Evolutionary conservation across 768 basidiomycete species (phyloP).

Genomic region (Hebeloma cylindrosporum): DNA sequence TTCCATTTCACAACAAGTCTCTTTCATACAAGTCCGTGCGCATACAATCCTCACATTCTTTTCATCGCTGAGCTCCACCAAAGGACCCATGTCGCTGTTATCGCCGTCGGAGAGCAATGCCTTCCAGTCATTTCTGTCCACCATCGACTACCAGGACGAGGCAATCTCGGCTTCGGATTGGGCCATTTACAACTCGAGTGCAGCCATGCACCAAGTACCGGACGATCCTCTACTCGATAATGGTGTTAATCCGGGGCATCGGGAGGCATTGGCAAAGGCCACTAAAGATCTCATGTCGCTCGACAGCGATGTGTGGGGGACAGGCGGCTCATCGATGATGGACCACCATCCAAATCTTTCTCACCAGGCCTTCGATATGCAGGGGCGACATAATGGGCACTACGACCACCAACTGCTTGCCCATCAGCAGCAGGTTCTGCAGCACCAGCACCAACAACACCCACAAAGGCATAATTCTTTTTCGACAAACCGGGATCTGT

Average conservation of each 20-base stretch:
- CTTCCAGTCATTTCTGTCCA: conserved; percentile 67
- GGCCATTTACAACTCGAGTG: conserved; percentile 37
- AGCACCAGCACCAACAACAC: conserved; percentile 23
- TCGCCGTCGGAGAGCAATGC: conserved; percentile 65
- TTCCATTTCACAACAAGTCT: conserved; percentile 1
- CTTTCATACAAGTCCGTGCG: neutral
- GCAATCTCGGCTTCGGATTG: conserved; percentile 46
- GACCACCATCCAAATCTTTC: conserved; percentile 13
- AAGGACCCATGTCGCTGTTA: conserved; percentile 63
- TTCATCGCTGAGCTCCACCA: neutral
- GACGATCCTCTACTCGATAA: conserved; percentile 46
- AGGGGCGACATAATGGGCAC: conserved; percentile 6
- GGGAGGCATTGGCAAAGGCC: conserved; percentile 70
- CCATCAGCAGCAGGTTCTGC: conserved; percentile 20
- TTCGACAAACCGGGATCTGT: conserved; percentile 20
- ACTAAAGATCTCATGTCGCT: conserved; percentile 84
- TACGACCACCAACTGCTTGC: conserved; percentile 13
- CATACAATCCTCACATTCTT: neutral
- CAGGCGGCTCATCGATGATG: conserved; percentile 21
- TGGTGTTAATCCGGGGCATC: conserved; percentile 43
- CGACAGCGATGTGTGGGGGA: conserved; percentile 44
- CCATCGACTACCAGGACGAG: conserved; percentile 45
- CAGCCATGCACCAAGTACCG: conserved; percentile 22
- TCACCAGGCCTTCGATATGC: conserved; percentile 3
- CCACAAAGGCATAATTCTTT: conserved; percentile 15